A percentile compares a stretch with the other conserved stretches of the same genome.
These are phyloP conservation scores for Pseudoturritis turrita DNA, from an alignment of 345 rosid species.

Conservation along the genomic window DNA sequence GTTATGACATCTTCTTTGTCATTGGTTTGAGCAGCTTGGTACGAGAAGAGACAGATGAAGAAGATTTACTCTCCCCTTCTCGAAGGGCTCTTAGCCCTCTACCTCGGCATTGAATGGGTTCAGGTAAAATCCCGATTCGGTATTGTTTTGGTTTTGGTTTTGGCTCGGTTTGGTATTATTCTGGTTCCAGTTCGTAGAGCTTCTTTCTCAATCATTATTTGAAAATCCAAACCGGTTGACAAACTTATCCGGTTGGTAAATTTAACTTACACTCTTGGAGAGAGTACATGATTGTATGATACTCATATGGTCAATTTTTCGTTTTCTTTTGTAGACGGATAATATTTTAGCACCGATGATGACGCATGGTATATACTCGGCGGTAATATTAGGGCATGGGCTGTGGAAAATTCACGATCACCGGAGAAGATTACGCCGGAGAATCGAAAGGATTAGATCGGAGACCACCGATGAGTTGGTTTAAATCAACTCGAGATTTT, in stretches of 20 bases:
- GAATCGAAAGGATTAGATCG: slow-evolving; percentile 57
- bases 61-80: slow-evolving; percentile 94
- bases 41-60: slow-evolving; percentile 93
- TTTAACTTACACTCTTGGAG: too few relatives aligned
- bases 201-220: neutral
- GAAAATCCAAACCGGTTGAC: neutral
- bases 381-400: slow-evolving; percentile 83
- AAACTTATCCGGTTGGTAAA: neutral
- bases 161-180: neutral
- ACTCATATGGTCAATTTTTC: neutral
- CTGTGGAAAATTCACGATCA: slow-evolving; percentile 92
- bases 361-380: slow-evolving; percentile 86
- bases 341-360: slow-evolving; percentile 85
- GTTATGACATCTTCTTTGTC: neutral
- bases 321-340: slow-evolving; percentile 46
- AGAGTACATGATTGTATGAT: too few relatives aligned
- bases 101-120: slow-evolving; percentile 94
- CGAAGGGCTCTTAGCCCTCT: slow-evolving; percentile 85
- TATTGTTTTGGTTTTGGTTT: neutral
- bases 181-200: neutral
- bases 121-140: slow-evolving; percentile 44
- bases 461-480: slow-evolving; percentile 3
- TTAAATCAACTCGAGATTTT: neutral
- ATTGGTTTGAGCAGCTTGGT: slow-evolving; percentile 70
- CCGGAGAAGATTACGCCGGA: slow-evolving; percentile 60